Conservation (phyloP, 441 rosid species). For the Erodium texanum region DNA sequence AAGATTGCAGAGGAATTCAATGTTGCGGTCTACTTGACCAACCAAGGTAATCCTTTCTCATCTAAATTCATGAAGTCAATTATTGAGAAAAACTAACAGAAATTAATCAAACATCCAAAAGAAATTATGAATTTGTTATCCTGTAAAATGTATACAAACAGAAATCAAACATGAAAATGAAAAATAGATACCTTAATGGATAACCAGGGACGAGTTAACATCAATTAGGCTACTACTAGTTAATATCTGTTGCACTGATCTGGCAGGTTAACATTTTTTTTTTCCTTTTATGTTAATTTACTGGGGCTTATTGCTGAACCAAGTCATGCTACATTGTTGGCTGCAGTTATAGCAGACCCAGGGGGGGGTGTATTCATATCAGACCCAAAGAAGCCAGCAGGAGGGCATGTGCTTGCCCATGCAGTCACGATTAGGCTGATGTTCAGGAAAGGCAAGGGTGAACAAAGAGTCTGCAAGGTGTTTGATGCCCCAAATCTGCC, state of each 20-base stretch:
- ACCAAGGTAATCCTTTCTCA: conserved; percentile 48
- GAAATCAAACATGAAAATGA: neutral
- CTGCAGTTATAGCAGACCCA: conserved; percentile 79
- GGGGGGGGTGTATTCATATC: conserved; percentile 91
- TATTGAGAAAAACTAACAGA: no score
- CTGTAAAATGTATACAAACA: neutral
- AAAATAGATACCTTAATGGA: neutral
- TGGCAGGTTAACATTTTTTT: neutral
- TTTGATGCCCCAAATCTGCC: conserved; percentile 87
- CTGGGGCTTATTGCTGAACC: neutral
- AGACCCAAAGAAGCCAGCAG: conserved; percentile 91
- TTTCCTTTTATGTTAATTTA: no score
- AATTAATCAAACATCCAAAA: neutral
- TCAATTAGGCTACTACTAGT: neutral
- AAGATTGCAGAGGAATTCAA: conserved; percentile 92
- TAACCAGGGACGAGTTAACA: neutral
- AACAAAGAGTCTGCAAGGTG: conserved; percentile 85
- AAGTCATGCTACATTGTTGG: conserved; percentile 13
- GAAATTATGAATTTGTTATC: neutral
- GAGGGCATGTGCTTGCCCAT: conserved; percentile 92
- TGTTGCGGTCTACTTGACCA: conserved; percentile 83
- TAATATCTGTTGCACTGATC: neutral
- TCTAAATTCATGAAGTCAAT: neutral
- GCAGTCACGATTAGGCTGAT: conserved; percentile 79
- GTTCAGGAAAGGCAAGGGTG: conserved; percentile 94